phyloP scores from a whole-genome alignment of 1,284 basidiomycete genomes.

The Austroboletus niveus region DNA sequence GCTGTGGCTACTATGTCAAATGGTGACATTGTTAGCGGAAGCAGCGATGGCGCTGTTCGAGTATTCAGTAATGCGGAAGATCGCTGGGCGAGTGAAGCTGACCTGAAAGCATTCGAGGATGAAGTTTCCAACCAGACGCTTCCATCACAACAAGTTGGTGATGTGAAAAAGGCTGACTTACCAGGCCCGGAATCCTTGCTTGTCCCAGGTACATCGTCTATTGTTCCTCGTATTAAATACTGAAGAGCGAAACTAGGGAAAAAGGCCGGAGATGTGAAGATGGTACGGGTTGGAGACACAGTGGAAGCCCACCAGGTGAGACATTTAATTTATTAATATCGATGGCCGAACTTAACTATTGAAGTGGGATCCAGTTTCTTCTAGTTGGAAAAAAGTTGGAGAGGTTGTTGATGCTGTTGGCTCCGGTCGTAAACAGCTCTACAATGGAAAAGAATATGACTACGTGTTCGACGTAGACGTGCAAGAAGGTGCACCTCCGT shows the following conservation, averaged over 20 bases:
- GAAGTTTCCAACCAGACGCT: conserved; percentile 70
- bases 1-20: conserved; percentile 82
- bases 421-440: conserved; percentile 81
- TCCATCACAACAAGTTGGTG: conserved; percentile 82
- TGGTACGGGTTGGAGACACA: conserved; percentile 76
- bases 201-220: conserved; percentile 52
- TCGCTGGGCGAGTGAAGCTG: conserved; percentile 69
- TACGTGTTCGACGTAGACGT: conserved; percentile 99
- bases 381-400: conserved; percentile 90
- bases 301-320: conserved; percentile 87
- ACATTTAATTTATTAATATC: conserved; percentile 1
- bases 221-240: background rate
- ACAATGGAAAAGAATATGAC: conserved; percentile 93
- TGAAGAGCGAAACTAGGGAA: conserved; percentile 53
- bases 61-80: conserved; percentile 80
- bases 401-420: conserved; percentile 95
- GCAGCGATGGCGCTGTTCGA: conserved; percentile 85
- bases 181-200: conserved; percentile 82
- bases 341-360: conserved; percentile 1
- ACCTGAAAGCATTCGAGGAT: conserved; percentile 71
- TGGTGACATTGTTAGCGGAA: conserved; percentile 87
- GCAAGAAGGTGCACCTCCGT: conserved; percentile 86
- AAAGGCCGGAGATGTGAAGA: conserved; percentile 90
- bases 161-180: conserved; percentile 87
- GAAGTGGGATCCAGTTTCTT: conserved; percentile 73